Base-by-base conservation (phyloP, 768 basidiomycete genomes). In the Leccinum barrowsii region DNA sequence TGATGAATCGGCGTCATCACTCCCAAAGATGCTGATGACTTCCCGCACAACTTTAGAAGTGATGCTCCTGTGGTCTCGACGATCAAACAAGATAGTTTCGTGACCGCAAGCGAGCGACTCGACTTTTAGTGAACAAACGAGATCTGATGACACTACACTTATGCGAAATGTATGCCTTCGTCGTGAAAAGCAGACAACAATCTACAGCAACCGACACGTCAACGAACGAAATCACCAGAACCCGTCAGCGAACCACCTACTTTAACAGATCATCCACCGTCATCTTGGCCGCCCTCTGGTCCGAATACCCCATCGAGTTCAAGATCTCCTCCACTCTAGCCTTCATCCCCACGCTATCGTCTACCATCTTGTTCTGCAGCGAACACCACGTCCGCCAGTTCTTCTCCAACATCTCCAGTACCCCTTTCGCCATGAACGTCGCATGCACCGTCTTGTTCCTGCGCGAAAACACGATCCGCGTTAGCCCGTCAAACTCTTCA, bases 401-500 rank as follows among this genome's bases (percentile, higher is more conserved):
- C 65, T 85, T 84, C 73, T 97, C 94, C 61, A 98, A 74, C 90
- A 98, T 91, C 65, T 94, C 90, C 70, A 90, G 81, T 32, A 99
- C 94, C 5, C 96, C 97, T 70, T 93, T 96, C 17, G 94, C 94
- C 78, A 84, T 84, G 70, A 99, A 98, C 64, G 87, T 92, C 10
- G 88, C 94, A 66, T 94, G 85, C 0, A 93, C 77, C 7, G 85
- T 92, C 76, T 97, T 98, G 71, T 98, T 98, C 64, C 89, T 82
- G 59, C 96, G 77, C 30, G 85, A 86, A 70, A 98, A 98, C 40
- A 97, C 75, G 56, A 98, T 94, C 47, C 97, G 82, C 50, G 85
- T 91, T 62, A 99, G 79, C 2, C 97, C 97, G 70, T 99, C 97
- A 69, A 98, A 98, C 74, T 99, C 97, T 67, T 95, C 95, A 63